phyloP scores from a whole-genome alignment of 2,329 filamentous ascomycete species.

The Cladophialophora immunda region DNA sequence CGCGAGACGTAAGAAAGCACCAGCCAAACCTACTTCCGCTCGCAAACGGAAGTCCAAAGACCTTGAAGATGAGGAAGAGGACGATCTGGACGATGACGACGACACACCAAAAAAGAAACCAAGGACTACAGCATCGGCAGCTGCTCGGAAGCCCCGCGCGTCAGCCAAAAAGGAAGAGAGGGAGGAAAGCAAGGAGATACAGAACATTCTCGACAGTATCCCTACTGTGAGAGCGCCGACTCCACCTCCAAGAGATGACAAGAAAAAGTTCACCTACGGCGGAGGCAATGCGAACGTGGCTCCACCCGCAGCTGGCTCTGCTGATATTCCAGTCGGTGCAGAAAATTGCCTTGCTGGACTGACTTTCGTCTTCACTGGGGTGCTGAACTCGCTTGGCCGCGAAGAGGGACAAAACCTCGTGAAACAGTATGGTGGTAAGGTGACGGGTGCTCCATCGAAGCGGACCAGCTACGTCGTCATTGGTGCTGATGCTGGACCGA shows the following conservation, averaged over 20 bases:
- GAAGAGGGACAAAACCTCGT: conserved; percentile 87
- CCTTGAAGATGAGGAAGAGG: conserved; percentile 58
- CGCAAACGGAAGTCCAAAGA: conserved; percentile 67
- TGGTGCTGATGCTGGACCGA: conserved; percentile 89
- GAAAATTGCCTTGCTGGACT: conserved; percentile 91
- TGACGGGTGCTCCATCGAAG: conserved; percentile 82
- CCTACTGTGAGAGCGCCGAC: conserved; percentile 83
- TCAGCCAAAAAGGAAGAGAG: conserved; percentile 71
- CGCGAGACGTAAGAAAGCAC: conserved; percentile 46
- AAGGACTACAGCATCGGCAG: conserved; percentile 48
- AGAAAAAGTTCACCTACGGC: conserved; percentile 71
- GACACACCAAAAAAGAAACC: conserved; percentile 63
- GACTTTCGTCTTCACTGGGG: conserved; percentile 93
- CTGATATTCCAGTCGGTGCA: conserved; percentile 80
- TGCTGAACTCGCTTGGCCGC: conserved; percentile 79
- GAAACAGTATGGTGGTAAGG: conserved; percentile 93
- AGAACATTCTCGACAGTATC: conserved; percentile 88
- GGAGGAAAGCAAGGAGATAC: conserved; percentile 74
- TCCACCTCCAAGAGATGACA: conserved; percentile 74
- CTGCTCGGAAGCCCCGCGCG: conserved; percentile 60
- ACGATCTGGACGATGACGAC: conserved; percentile 48
- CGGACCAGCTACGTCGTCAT: conserved; percentile 96
- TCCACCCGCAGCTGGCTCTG: conserved; percentile 69
- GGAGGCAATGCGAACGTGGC: conserved; percentile 66
- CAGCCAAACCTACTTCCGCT: conserved; percentile 41